Evolutionary conservation across 164 flowering plant genomes (phyloP).

Genomic region (Saururus chinensis): DNA sequence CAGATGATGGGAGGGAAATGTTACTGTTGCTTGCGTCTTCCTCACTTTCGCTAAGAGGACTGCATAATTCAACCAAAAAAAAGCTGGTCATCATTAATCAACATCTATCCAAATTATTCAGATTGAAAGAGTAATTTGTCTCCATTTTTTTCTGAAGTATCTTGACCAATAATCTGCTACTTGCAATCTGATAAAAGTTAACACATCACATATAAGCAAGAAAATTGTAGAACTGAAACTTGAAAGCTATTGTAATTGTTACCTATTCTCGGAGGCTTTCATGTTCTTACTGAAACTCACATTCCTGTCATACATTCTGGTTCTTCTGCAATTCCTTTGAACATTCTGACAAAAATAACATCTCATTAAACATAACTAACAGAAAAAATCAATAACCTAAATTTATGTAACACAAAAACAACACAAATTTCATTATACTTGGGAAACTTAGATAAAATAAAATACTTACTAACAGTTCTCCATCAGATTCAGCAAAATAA

Average conservation of each 20-base stretch:
- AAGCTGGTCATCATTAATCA: not conserved
- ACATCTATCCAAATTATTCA: not conserved
- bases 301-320: conserved; percentile 6
- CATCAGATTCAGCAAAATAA: conserved; percentile 35
- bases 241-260: conserved; percentile 33
- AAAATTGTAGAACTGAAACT: conserved; percentile 30
- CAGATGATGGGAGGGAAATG: conserved; percentile 33
- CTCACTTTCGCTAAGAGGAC: conserved; percentile 32
- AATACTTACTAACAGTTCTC: conserved; percentile 31
- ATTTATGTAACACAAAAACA: not conserved
- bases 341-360: conserved; percentile 20
- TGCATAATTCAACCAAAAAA: conserved; percentile 16
- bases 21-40: conserved; percentile 38
- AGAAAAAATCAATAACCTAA: not conserved
- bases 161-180: too few relatives aligned
- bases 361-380: too few relatives aligned
- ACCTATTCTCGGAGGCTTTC: conserved; percentile 28
- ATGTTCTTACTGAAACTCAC: conserved; percentile 21
- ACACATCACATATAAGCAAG: not conserved
- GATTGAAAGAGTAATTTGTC: not conserved
- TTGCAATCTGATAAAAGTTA: not conserved
- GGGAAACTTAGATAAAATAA: not conserved
- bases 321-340: conserved; percentile 20
- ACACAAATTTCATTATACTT: not conserved
- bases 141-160: not conserved